A percentile compares a stretch with the other conserved stretches of the same genome.
These are phyloP conservation scores for Pseudogymnoascus sp. DNA, from an alignment of 2,329 filamentous ascomycete species.

Conservation along the genomic window DNA sequence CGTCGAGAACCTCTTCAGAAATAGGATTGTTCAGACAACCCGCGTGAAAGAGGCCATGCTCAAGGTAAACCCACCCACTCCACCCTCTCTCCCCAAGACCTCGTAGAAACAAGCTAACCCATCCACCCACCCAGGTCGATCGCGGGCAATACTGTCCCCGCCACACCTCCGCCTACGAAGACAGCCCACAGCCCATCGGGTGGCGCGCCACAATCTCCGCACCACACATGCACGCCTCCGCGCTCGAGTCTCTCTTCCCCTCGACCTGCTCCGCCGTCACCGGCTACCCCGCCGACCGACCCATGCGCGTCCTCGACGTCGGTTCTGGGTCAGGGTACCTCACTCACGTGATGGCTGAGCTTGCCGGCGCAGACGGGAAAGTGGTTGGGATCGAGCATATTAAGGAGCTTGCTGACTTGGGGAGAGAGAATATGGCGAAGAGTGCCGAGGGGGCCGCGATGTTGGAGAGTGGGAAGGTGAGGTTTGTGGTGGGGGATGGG, in stretches of 20 bases:
- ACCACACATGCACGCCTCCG: conserved; percentile 65
- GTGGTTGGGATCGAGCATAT: conserved; percentile 76
- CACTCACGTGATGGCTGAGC: conserved; percentile 76
- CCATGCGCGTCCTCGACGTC: conserved; percentile 58
- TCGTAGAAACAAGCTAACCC: not conserved
- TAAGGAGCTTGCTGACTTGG: conserved; percentile 51
- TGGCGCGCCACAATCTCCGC: conserved; percentile 63
- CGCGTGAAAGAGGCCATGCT: conserved; percentile 75
- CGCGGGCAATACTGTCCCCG: conserved; percentile 74
- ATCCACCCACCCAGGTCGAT: conserved; percentile 58
- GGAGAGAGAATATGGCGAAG: conserved; percentile 59
- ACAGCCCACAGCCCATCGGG: conserved; percentile 63
- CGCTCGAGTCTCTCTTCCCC: conserved; percentile 54
- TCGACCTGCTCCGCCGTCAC: conserved; percentile 22
- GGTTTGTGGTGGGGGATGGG: conserved; percentile 71
- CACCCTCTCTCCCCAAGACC: not conserved
- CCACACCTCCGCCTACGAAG: conserved; percentile 63
- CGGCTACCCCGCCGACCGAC: conserved; percentile 21
- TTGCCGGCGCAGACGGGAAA: conserved; percentile 23
- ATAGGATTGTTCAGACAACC: conserved; percentile 65
- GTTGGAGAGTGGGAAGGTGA: conserved; percentile 56
- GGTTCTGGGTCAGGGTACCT: conserved; percentile 76
- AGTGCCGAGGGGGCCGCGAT: conserved; percentile 50
- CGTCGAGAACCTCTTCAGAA: conserved; percentile 67
- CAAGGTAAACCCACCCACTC: conserved; percentile 40